phyloP scores from a whole-genome alignment of 805 yeast genomes.

The Zygosaccharomyces rouxii region DNA sequence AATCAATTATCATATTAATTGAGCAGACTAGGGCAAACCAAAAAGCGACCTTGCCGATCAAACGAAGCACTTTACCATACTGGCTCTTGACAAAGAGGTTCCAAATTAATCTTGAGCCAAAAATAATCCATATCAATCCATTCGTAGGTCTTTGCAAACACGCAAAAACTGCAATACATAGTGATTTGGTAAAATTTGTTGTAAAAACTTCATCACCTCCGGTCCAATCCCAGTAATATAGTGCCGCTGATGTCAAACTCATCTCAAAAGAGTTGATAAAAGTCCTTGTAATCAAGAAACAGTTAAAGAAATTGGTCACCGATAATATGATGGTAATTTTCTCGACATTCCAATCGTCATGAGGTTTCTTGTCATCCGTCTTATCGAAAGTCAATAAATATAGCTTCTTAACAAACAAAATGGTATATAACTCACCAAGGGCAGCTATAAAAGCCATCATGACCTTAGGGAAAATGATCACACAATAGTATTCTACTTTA shows the following conservation, averaged over 20 bases:
- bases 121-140: constrained; percentile 64
- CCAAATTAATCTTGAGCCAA: constrained; percentile 43
- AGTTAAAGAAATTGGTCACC: constrained; percentile 53
- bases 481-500: constrained; percentile 39
- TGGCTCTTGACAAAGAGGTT: constrained; percentile 12
- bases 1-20: constrained; percentile 49
- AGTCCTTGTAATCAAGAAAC: constrained; percentile 75
- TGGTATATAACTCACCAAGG: constrained; percentile 60
- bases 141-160: constrained; percentile 84
- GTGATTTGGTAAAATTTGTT: constrained; percentile 33
- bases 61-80: constrained; percentile 15
- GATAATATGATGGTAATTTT: constrained; percentile 25
- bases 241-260: constrained; percentile 59
- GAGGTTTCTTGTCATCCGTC: constrained; percentile 9
- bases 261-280: constrained; percentile 83
- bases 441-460: constrained; percentile 68
- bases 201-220: constrained; percentile 18
- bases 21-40: constrained; percentile 29
- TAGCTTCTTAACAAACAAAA: constrained; percentile 41
- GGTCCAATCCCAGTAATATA: constrained; percentile 70
- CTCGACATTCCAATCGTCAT: constrained; percentile 10
- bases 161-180: constrained; percentile 53
- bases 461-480: constrained; percentile 56
- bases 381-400: constrained; percentile 20
- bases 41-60: constrained; percentile 20